Evolutionary conservation across 208 protist species (phyloP).

Genomic region (Leishmania arabica): DNA sequence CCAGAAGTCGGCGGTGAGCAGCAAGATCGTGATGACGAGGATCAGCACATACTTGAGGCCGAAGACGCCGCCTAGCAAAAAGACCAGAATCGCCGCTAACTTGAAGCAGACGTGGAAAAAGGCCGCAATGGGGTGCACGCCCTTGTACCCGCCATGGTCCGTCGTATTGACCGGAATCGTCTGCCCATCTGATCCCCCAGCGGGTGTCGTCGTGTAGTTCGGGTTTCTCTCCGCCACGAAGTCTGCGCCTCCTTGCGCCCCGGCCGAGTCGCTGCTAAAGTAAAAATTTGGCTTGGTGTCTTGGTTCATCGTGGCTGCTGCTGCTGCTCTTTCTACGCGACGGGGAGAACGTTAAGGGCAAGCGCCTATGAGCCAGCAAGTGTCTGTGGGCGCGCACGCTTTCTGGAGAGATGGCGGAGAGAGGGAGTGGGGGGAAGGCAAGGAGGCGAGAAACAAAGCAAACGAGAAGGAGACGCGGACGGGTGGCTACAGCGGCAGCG

Average conservation of each 20-base stretch:
- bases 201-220: not conserved
- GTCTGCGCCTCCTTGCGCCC: not conserved
- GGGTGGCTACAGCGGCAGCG: not conserved
- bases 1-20: slow-evolving; percentile 95
- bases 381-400: not conserved
- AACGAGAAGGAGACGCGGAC: not conserved
- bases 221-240: not conserved
- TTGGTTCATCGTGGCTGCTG: slow-evolving; percentile 10
- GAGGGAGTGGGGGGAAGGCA: not conserved
- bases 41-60: slow-evolving; percentile 64
- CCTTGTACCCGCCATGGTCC: slow-evolving; percentile 68
- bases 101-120: slow-evolving; percentile 93
- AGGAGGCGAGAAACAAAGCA: not conserved
- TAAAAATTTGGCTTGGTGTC: slow-evolving; percentile 2
- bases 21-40: slow-evolving; percentile 90
- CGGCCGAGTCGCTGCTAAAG: slow-evolving; percentile 21
- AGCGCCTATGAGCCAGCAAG: not conserved
- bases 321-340: not conserved
- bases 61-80: slow-evolving; percentile 75
- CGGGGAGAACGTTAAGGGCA: not conserved
- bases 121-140: slow-evolving; percentile 81
- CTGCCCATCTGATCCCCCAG: slow-evolving; percentile 5
- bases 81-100: slow-evolving; percentile 71
- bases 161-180: slow-evolving; percentile 10
- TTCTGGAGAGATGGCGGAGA: not conserved